phyloP scores from a whole-genome alignment of 768 basidiomycete genomes.

The Leccinum truebloodii region DNA sequence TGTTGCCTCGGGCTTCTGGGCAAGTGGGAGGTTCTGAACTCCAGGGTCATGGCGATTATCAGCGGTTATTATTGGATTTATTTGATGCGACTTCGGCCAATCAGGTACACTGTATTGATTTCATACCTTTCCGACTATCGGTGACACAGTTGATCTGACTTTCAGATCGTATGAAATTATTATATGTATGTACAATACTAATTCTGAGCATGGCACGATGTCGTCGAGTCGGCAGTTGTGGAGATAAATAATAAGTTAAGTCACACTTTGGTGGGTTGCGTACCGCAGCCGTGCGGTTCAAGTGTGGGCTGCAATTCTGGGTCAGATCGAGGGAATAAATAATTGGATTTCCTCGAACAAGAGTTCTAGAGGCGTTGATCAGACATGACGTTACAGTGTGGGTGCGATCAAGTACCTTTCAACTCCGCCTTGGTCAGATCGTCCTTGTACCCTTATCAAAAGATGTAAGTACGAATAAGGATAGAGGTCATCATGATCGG shows the following conservation, averaged over 20 bases:
- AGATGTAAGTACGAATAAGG: constrained; percentile 7
- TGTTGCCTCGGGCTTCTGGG: constrained; percentile 73
- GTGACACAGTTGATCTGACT: background rate
- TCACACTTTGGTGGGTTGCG: background rate
- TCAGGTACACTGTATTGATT: constrained; percentile 8
- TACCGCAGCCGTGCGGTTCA: background rate
- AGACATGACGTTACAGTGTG: constrained; percentile 1
- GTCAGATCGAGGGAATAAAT: constrained; percentile 65
- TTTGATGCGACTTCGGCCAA: constrained; percentile 11
- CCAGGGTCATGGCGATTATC: background rate
- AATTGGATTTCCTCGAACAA: constrained; percentile 83
- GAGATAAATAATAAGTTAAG: background rate
- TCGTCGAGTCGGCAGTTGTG: background rate
- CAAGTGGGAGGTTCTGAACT: constrained; percentile 45
- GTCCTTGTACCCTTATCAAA: constrained; percentile 62
- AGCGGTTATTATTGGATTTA: constrained; percentile 7
- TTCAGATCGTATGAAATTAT: constrained; percentile 18
- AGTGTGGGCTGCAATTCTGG: background rate
- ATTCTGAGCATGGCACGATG: constrained; percentile 4
- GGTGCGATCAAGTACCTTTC: constrained; percentile 40
- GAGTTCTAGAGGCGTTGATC: constrained; percentile 44
- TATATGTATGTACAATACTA: constrained; percentile 29
- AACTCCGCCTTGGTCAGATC: constrained; percentile 76
- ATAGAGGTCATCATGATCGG: background rate
- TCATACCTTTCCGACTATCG: constrained; percentile 1